Evolutionary conservation across 768 basidiomycete species (phyloP), one percentile per base, ranked within the genome.

Genomic region (Rhodotorula taiwanensis): DNA sequence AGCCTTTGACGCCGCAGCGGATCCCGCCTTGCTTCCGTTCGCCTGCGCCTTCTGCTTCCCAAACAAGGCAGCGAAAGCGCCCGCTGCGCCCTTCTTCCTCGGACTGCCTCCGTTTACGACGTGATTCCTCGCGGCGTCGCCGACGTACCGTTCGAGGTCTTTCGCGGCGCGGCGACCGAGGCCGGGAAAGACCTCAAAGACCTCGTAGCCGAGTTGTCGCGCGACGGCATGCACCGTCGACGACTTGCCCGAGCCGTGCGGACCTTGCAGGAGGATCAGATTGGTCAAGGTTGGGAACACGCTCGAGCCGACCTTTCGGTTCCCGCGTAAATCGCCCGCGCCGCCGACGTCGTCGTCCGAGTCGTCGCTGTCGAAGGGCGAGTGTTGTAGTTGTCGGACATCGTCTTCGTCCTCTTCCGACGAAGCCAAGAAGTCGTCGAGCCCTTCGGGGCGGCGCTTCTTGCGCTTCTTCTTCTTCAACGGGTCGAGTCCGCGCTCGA

Each of bases 121-220:
- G 75, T 99, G 95, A 73, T 95, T 98, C 78, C 83, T 89, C 25
- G 91, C 90, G 5, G 93, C 90, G 63, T 94, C 90, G 20, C 95
- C 95, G 51, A 97, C 83, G 66, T 92, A 80, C 60, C 81, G 80
- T 60, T 86, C 84, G 68, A 99, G 78, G 70, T 83, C 88, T 30
- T 83, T 79, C 10, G 87, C 88, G 63, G 83, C 87, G 41, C 95
- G 83, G 72, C 83, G 87, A n/a, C 92, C 92, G 55, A 93, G 85
- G 5, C 95, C 95, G 30, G 95, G 89, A 76, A 92, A 87, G 18
- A 98, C 91, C 75, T 99, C 95, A 72, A 97, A 95, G 18, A 98
- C 84, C 53, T 93, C 89, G 89, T 89, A 99, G 20, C 86, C 89
- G 39, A 99, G 80, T 76, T 99, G 94, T 57, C 85, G 83, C 8